Evolutionary conservation across 345 rosid species (phyloP), one percentile per base, ranked within the genome.

Genomic region (Gossypium ekmanianum): DNA sequence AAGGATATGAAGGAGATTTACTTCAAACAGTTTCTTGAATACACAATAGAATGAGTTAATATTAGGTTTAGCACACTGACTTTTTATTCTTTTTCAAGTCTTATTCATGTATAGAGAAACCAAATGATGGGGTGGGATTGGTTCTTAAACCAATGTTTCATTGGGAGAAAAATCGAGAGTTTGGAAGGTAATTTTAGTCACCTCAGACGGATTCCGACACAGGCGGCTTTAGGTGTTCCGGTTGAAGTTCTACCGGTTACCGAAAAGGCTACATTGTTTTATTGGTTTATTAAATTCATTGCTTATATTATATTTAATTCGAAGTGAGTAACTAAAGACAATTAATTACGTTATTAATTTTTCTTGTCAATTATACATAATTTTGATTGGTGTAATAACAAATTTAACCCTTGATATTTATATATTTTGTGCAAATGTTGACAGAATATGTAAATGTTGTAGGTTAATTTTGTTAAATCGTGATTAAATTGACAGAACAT

Each of bases 1-100:
- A 81, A 0, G 86, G 41, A 34, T 34, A 80, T 61, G 82, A 75
- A 69, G 63, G 26, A 24, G 83, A 79, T 57, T 43, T 79, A 68
- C 75, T 80, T 62, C 74, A 72, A 34, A 2, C 83, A 24, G 12
- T 77, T 27, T 24, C 76, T 67, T 79, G 72, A 80, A 62, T 54
- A 59, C 13, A 45, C 73, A 10, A 13, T 18, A 70, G 66, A 41
- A 20, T 58, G 62, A 26, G 39, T 59, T 59, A 5, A 34, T 34
- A 58, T 58, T 9, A 58, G 34, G 63, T 24, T 24, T 12, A 59
- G 14, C 39, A 59, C 39, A 59, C 39, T 34, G 43, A 73, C 73
- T 43, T 73, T 54, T 72, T 22, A 7, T 7, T 56, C 14, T 67
- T 22, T 12, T 7, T 56, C 14, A 63, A 55, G 51, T 24, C 26